These are phyloP conservation scores for Phytophthora chlamydospora DNA, from an alignment of 352 stramenopile species.

Conservation along the genomic window DNA sequence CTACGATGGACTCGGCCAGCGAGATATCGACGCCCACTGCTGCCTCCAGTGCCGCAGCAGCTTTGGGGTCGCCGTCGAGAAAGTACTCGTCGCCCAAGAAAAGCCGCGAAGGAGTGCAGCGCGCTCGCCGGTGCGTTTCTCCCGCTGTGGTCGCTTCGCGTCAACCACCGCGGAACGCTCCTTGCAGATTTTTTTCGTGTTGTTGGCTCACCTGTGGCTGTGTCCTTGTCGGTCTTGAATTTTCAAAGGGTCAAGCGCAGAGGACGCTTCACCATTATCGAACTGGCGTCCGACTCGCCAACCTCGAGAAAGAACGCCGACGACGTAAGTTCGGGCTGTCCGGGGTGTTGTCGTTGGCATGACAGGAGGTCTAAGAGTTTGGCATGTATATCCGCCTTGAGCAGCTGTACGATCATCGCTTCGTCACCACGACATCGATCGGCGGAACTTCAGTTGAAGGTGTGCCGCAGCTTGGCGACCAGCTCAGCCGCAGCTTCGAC, in stretches of 20 bases:
- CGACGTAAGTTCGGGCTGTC: constrained; percentile 38
- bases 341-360: background rate
- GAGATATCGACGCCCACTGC: constrained; percentile 16
- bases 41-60: constrained; percentile 8
- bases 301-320: constrained; percentile 58
- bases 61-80: constrained; percentile 30
- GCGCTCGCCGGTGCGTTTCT: constrained; percentile 37
- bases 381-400: constrained; percentile 14
- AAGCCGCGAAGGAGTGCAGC: constrained; percentile 23
- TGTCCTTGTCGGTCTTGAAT: constrained; percentile 6
- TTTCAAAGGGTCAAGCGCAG: constrained; percentile 68
- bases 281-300: constrained; percentile 69
- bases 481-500: constrained; percentile 33
- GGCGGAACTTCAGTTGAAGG: constrained; percentile 42
- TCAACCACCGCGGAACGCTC: constrained; percentile 19
- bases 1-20: constrained; percentile 8
- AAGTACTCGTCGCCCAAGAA: constrained; percentile 51
- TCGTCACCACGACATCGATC: constrained; percentile 59
- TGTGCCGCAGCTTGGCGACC: constrained; percentile 18
- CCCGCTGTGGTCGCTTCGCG: constrained; percentile 20
- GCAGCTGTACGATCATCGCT: constrained; percentile 46
- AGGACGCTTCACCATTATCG: constrained; percentile 87
- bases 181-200: constrained; percentile 8
- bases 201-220: constrained; percentile 17
- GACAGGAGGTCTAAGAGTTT: constrained; percentile 1